These are phyloP conservation scores for Lentinula detonsa DNA, from an alignment of 768 basidiomycete species.

Conservation along the genomic window DNA sequence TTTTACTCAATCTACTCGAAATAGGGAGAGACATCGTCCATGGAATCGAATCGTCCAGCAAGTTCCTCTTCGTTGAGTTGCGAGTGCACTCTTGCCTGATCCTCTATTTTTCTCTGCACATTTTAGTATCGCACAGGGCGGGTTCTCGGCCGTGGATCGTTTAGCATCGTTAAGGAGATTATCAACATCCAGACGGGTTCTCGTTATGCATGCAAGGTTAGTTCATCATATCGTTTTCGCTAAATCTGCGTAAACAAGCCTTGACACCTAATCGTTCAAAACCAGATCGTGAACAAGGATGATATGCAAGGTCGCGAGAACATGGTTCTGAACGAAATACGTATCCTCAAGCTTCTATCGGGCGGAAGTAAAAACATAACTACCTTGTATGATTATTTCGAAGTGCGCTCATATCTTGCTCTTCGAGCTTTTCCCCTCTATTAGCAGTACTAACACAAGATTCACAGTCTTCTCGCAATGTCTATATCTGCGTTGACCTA, in stretches of 20 bases:
- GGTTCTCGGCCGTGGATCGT: constrained; percentile 60
- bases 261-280: constrained; percentile 40
- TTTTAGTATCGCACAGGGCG: constrained; percentile 52
- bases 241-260: too few relatives aligned
- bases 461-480: too few relatives aligned
- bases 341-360: constrained; percentile 66
- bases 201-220: neutral
- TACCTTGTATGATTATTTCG: constrained; percentile 70
- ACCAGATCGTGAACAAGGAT: constrained; percentile 76
- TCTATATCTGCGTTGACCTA: too few relatives aligned
- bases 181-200: constrained; percentile 61
- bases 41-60: too few relatives aligned
- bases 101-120: too few relatives aligned
- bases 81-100: too few relatives aligned
- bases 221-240: too few relatives aligned
- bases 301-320: constrained; percentile 73
- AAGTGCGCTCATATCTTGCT: constrained; percentile 27
- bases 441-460: too few relatives aligned
- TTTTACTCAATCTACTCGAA: too few relatives aligned
- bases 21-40: too few relatives aligned
- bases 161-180: constrained; percentile 67
- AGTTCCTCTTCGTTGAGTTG: too few relatives aligned
- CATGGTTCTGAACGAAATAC: constrained; percentile 76
- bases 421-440: too few relatives aligned
- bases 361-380: constrained; percentile 67